Evolutionary conservation across 2,329 filamentous ascomycete species (phyloP), one percentile per base, ranked within the genome.

Genomic region (Ceratocystis lukuohia): DNA sequence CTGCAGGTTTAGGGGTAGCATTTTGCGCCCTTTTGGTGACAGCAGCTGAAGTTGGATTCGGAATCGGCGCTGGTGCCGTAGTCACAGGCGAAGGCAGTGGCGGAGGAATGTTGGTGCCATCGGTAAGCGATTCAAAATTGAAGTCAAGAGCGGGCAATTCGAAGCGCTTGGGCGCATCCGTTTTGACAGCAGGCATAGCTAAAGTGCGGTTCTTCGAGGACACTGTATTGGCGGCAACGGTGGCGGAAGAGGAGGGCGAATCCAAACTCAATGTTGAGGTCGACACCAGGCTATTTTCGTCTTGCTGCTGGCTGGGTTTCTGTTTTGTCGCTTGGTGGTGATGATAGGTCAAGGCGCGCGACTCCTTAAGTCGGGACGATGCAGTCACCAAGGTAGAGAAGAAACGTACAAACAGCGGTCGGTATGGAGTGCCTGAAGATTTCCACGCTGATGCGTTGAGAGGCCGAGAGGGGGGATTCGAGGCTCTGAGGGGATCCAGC

Each of bases 41-140:
- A 33, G 44, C 37, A 15, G 5, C 41, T 22, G 22, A 7, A 15
- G n/a, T 28, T 3, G 45, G 44, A 41, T 62, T 48, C 28, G 61
- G 1, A 37, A 10, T 25, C 25, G 20, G 3, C 20, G 7, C 48
- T 25, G 59, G 7, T 15, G 59, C 10, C 2, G 61, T 44, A n/a
- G 45, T 25, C 57, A 79, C 74, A 61, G 82, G 82, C 61, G 82
- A 84, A 20, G 82, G 81, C 61, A 76, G 77, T 28, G 83, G 83
- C 37, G 83, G 80, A 56, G 83, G 83, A 70, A 85, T 85, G 71
- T 82, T 72, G 72, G 83, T 85, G 65, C 83, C 83, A 50, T 85
- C 82, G 56, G 83, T 85, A 72, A 85, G 76, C 61, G 79, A 82
- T 68, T 79, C 78, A 70, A 84, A 84, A 70, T 83, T 80, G 75